Conservation (phyloP, 306 rosid species). For the Canavalia ensiformis region DNA sequence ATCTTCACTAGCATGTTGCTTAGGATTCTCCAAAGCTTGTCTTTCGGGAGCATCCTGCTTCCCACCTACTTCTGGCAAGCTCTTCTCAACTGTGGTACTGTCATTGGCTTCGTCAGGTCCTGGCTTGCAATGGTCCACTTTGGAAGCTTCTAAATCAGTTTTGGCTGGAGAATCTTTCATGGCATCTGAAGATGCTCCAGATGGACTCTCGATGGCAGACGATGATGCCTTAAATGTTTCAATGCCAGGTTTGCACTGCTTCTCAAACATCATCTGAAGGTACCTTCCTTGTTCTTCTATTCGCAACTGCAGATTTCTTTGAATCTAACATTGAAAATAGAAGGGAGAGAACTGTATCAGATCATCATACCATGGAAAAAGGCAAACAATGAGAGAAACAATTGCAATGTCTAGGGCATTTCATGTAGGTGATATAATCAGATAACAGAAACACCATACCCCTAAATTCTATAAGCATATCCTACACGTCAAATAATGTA, state of each 20-base stretch:
- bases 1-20: conserved; percentile 58
- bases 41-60: conserved; percentile 57
- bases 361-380: neutral
- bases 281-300: conserved; percentile 97
- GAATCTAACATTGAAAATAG: conserved; percentile 54
- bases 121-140: conserved; percentile 47
- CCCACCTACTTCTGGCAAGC: conserved; percentile 42
- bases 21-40: conserved; percentile 49
- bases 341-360: conserved; percentile 31
- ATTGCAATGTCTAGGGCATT: conserved; percentile 1
- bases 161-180: conserved; percentile 59
- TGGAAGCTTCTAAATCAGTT: conserved; percentile 64
- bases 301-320: conserved; percentile 94
- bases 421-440: conserved; percentile 7
- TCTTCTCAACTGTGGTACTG: conserved; percentile 48
- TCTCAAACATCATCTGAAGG: conserved; percentile 97
- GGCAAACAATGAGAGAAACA: conserved; percentile 33
- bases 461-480: conserved; percentile 28
- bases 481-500: conserved; percentile 25
- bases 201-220: conserved; percentile 56
- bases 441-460: neutral
- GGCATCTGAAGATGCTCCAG: conserved; percentile 59
- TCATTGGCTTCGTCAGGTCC: conserved; percentile 54
- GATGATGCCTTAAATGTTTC: conserved; percentile 60
- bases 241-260: conserved; percentile 70